Conservation (phyloP, 2,329 filamentous ascomycete species). For the Paramyrothecium roridum region DNA sequence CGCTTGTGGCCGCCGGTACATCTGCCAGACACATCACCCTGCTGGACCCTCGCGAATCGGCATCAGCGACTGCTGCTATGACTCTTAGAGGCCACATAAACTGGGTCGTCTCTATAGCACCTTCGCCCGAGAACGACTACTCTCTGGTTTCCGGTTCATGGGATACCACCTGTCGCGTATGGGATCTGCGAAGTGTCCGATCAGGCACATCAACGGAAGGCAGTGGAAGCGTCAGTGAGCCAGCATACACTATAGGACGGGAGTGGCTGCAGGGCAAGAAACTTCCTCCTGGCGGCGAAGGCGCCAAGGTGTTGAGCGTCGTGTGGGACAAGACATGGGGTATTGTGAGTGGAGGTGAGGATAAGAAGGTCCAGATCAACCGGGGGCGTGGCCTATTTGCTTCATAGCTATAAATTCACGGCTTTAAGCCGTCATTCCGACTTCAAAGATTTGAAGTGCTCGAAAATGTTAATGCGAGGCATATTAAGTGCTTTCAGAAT, state of each 20-base stretch:
- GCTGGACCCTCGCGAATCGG: conserved; percentile 82
- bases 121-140: conserved; percentile 65
- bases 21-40: conserved; percentile 84
- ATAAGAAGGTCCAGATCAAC: conserved; percentile 93
- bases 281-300: conserved; percentile 69
- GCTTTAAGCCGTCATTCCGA: neutral
- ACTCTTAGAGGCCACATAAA: conserved; percentile 90
- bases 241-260: conserved; percentile 72
- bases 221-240: conserved; percentile 64
- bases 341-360: conserved; percentile 88
- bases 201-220: conserved; percentile 57
- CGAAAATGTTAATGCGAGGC: no score
- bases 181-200: conserved; percentile 79
- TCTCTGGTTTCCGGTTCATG: conserved; percentile 86
- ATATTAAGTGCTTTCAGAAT: no score
- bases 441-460: neutral
- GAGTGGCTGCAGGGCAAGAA: conserved; percentile 67
- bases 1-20: conserved; percentile 68
- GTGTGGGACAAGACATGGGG: conserved; percentile 83
- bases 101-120: conserved; percentile 51
- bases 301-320: conserved; percentile 86
- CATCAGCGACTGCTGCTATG: conserved; percentile 75
- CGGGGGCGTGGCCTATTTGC: conserved; percentile 53
- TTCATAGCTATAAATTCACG: conserved; percentile 19
- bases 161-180: conserved; percentile 89